Percentiles rank a stretch among this genome's conserved stretches.
These are phyloP conservation scores for Cladosporium sp. DNA, from an alignment of 2,329 filamentous ascomycete species.

Conservation along the genomic window DNA sequence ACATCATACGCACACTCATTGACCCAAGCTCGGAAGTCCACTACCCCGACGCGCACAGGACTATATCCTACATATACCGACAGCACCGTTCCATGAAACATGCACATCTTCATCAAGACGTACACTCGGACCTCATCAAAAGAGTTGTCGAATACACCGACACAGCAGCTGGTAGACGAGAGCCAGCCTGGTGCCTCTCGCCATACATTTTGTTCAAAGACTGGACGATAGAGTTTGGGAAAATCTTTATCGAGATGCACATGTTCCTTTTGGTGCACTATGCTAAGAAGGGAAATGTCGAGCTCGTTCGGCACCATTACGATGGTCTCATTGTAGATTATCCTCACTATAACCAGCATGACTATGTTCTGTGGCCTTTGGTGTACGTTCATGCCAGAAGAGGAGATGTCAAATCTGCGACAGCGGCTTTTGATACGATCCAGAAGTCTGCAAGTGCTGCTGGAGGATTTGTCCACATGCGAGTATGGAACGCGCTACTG, in stretches of 20 bases:
- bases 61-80: conserved; percentile 21
- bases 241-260: conserved; percentile 27
- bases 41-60: conserved; percentile 22
- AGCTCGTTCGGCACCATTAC: conserved; percentile 37
- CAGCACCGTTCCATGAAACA: conserved; percentile 6
- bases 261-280: conserved; percentile 24
- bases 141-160: background rate
- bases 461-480: conserved; percentile 49
- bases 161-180: background rate
- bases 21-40: conserved; percentile 1
- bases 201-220: conserved; percentile 25
- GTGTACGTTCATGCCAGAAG: conserved; percentile 70
- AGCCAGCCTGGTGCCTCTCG: conserved; percentile 14
- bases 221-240: conserved; percentile 30
- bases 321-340: conserved; percentile 31
- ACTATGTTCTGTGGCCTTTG: conserved; percentile 48
- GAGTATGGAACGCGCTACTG: conserved; percentile 76
- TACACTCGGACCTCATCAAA: background rate
- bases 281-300: conserved; percentile 37
- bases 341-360: conserved; percentile 25
- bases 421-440: conserved; percentile 64
- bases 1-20: conserved; percentile 21
- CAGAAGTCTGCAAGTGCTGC: conserved; percentile 22
- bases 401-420: conserved; percentile 62
- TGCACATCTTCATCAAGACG: background rate